phyloP scores from a whole-genome alignment of 1,284 basidiomycete species.

The Papiliotrema fonsecae region DNA sequence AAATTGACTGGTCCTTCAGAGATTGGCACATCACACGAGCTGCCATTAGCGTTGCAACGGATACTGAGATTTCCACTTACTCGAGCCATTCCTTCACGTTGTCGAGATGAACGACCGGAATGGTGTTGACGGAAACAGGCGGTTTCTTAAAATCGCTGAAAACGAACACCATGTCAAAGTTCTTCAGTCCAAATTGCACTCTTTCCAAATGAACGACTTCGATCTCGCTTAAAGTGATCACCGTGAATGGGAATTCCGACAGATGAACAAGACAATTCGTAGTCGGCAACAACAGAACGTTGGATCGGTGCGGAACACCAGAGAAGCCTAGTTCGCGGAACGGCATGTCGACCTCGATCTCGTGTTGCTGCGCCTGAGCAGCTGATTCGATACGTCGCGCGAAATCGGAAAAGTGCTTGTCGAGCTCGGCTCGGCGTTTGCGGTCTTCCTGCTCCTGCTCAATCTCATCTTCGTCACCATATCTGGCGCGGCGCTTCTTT shows the following conservation, averaged over 20 bases:
- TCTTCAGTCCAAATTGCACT: slow-evolving; percentile 93
- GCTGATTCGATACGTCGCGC: slow-evolving; percentile 90
- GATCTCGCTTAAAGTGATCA: slow-evolving; percentile 89
- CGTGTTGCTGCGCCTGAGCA: slow-evolving; percentile 60
- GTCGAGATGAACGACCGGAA: slow-evolving; percentile 83
- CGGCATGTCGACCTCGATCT: slow-evolving; percentile 89
- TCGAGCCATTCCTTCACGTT: slow-evolving; percentile 99
- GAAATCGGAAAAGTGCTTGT: slow-evolving; percentile 93
- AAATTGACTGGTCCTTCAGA: slow-evolving; percentile 96
- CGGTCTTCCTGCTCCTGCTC: slow-evolving; percentile 98
- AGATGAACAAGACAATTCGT: slow-evolving; percentile 96
- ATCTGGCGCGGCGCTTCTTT: slow-evolving; percentile 91
- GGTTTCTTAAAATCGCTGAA: slow-evolving; percentile 92
- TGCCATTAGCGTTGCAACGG: slow-evolving; percentile 47
- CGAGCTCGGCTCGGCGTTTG: slow-evolving; percentile 78
- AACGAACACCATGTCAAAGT: slow-evolving; percentile 95
- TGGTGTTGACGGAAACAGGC: slow-evolving; percentile 92
- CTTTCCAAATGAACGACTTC: slow-evolving; percentile 96
- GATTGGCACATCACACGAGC: slow-evolving; percentile 92
- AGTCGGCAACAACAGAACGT: slow-evolving; percentile 90
- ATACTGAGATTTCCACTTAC: slow-evolving; percentile 60
- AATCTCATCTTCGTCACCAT: slow-evolving; percentile 98
- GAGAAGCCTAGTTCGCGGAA: slow-evolving; percentile 97
- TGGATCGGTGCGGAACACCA: slow-evolving; percentile 93
- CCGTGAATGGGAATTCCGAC: slow-evolving; percentile 91